Conservation (phyloP, 2,329 filamentous ascomycete species). For the Corinectria fuckeliana region DNA sequence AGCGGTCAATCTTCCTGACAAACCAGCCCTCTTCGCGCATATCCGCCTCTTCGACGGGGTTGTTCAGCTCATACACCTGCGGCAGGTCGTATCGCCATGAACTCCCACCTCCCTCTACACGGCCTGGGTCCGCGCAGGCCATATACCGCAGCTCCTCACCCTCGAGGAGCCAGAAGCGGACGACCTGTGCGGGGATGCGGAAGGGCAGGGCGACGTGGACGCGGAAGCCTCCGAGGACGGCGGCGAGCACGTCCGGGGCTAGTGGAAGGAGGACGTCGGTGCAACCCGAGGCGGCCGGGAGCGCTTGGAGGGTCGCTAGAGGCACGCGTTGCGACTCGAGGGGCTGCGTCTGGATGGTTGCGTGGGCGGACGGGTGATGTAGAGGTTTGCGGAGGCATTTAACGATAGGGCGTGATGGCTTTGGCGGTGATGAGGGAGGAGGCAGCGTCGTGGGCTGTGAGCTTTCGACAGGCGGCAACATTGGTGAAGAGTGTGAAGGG, state of each 20-base stretch:
- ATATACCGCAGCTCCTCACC: constrained; percentile 63
- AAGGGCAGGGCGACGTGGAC: constrained; percentile 64
- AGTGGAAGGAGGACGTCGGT: constrained; percentile 63
- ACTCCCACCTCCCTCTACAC: constrained; percentile 37
- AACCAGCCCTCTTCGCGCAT: constrained; percentile 65
- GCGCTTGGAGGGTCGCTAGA: constrained; percentile 53
- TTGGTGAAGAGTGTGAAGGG: constrained; percentile 17
- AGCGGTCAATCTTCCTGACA: constrained; percentile 56
- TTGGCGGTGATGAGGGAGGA: constrained; percentile 16
- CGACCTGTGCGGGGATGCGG: constrained; percentile 60
- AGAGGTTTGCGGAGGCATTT: constrained; percentile 39
- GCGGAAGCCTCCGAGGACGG: constrained; percentile 57
- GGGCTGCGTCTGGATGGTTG: constrained; percentile 40
- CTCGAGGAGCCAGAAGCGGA: constrained; percentile 69
- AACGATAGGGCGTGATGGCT: not conserved
- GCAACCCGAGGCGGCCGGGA: constrained; percentile 55
- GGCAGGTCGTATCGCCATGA: constrained; percentile 39
- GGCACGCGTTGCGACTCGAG: constrained; percentile 58
- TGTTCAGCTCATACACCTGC: constrained; percentile 68
- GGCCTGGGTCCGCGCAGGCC: constrained; percentile 56
- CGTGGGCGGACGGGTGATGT: constrained; percentile 26
- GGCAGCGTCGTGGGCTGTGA: constrained; percentile 28
- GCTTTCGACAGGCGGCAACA: constrained; percentile 11
- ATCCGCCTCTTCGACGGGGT: constrained; percentile 58
- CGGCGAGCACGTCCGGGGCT: constrained; percentile 52